Percentiles rank a stretch among this genome's conserved stretches.
These are phyloP conservation scores for Linum trigynum DNA, from an alignment of 345 rosid species.

Conservation along the genomic window DNA sequence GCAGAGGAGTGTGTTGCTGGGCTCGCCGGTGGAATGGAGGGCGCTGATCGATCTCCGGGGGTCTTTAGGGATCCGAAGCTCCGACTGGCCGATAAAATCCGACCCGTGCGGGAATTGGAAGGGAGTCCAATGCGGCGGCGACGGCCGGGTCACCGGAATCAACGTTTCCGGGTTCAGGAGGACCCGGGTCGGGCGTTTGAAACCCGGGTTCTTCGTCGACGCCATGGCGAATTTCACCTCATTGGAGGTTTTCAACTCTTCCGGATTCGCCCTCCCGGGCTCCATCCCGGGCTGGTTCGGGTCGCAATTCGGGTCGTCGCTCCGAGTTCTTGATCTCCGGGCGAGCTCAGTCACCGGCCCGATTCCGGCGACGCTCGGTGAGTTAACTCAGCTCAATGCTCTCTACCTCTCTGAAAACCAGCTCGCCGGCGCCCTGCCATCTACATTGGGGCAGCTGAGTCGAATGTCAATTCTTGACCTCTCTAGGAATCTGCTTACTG, in stretches of 20 bases:
- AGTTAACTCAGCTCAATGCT: conserved; percentile 13
- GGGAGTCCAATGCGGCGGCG: conserved; percentile 15
- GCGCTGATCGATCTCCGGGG: conserved; percentile 23
- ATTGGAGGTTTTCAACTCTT: conserved; percentile 23
- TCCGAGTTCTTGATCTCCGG: conserved; percentile 23
- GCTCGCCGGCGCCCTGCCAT: conserved; percentile 17
- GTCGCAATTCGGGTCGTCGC: conserved; percentile 6
- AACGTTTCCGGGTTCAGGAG: conserved; percentile 20
- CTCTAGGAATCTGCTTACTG: conserved; percentile 21
- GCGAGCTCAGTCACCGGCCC: conserved; percentile 17
- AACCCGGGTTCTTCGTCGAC: conserved; percentile 18
- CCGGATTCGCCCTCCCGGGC: conserved; percentile 22
- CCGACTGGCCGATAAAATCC: conserved; percentile 20
- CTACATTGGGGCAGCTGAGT: conserved; percentile 10
- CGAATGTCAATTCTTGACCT: conserved; percentile 16
- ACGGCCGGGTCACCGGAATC: conserved; percentile 21
- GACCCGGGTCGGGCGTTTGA: conserved; percentile 15
- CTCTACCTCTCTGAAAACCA: conserved; percentile 16
- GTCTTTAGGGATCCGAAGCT: conserved; percentile 19
- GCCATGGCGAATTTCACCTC: conserved; percentile 16
- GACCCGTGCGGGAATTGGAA: conserved; percentile 16
- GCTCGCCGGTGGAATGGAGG: conserved; percentile 18
- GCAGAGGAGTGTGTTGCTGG: conserved; percentile 13
- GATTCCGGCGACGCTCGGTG: conserved; percentile 21
- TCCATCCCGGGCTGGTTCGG: conserved; percentile 23